Conservation (phyloP, 805 yeast genomes). For the Candida bentonensis region DNA sequence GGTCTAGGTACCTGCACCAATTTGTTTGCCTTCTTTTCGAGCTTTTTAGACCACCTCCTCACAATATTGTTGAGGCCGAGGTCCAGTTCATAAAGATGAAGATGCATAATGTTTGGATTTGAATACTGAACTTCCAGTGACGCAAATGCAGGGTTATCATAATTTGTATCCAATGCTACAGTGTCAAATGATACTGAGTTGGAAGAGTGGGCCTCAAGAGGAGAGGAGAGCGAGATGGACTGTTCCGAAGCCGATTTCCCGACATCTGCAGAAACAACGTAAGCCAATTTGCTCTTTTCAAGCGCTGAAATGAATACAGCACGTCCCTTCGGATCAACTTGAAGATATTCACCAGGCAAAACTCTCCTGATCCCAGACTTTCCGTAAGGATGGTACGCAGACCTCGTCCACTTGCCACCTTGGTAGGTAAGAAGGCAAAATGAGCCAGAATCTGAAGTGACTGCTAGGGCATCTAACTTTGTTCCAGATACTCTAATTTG, state of each 20-base stretch:
- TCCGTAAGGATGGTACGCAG: constrained; percentile 28
- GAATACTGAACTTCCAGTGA: constrained; percentile 53
- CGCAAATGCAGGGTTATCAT: constrained; percentile 76
- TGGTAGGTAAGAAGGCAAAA: constrained; percentile 39
- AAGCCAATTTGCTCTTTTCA: constrained; percentile 62
- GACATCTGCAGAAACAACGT: constrained; percentile 27
- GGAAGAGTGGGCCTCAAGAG: constrained; percentile 51
- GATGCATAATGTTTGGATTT: constrained; percentile 20
- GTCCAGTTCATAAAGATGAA: constrained; percentile 71
- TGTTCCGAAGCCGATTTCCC: not conserved
- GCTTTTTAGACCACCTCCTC: constrained; percentile 30
- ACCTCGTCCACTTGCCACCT: constrained; percentile 30
- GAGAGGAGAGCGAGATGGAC: constrained; percentile 45
- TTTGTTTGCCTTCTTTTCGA: constrained; percentile 31
- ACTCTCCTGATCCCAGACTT: constrained; percentile 65
- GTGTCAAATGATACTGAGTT: constrained; percentile 37
- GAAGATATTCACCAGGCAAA: constrained; percentile 60
- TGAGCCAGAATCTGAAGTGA: constrained; percentile 73
- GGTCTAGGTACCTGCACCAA: constrained; percentile 62
- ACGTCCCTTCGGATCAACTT: constrained; percentile 58
- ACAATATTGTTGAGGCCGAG: constrained; percentile 71
- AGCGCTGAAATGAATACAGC: constrained; percentile 58
- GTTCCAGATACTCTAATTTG: constrained; percentile 41
- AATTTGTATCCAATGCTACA: constrained; percentile 57
- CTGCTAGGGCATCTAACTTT: constrained; percentile 40